Conservation (phyloP, 2,329 filamentous ascomycete species). For the Fusarium sp. region DNA sequence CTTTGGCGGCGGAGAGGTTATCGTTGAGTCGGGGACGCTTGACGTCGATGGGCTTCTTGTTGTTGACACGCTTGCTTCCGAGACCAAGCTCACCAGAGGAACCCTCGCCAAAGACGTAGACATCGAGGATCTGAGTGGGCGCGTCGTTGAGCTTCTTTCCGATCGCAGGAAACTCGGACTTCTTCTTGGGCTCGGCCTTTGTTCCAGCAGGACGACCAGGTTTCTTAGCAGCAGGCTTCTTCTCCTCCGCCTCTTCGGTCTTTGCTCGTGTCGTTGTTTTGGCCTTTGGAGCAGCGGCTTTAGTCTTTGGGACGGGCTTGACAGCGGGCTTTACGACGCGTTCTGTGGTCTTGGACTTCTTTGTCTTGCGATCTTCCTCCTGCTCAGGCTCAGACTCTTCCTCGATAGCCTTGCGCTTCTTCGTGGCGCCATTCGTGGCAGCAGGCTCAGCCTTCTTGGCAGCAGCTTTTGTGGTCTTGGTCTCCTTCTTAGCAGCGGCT, state of each 20-base stretch:
- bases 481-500: slow-evolving; percentile 38
- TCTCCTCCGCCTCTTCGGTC: slow-evolving; percentile 60
- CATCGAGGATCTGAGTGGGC: slow-evolving; percentile 71
- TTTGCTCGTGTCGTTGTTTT: slow-evolving; percentile 38
- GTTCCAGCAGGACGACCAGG: slow-evolving; percentile 15
- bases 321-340: slow-evolving; percentile 43
- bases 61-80: slow-evolving; percentile 71
- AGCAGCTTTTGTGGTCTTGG: slow-evolving; percentile 35
- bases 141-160: slow-evolving; percentile 77
- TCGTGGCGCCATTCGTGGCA: slow-evolving; percentile 38
- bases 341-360: slow-evolving; percentile 42
- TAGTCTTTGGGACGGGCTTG: slow-evolving; percentile 41
- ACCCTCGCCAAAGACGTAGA: slow-evolving; percentile 85
- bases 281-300: slow-evolving; percentile 42
- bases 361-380: slow-evolving; percentile 42
- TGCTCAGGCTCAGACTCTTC: slow-evolving; percentile 43
- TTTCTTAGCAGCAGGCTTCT: slow-evolving; percentile 49
- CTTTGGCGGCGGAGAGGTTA: slow-evolving; percentile 65
- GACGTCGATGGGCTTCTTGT: slow-evolving; percentile 73
- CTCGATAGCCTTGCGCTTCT: slow-evolving; percentile 43
- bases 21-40: slow-evolving; percentile 87
- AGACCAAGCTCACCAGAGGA: slow-evolving; percentile 85
- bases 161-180: slow-evolving; percentile 56
- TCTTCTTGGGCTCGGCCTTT: slow-evolving; percentile 39
- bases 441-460: slow-evolving; percentile 37